Conservation (phyloP, 2,329 filamentous ascomycete species). For the Erysiphe pisi region DNA sequence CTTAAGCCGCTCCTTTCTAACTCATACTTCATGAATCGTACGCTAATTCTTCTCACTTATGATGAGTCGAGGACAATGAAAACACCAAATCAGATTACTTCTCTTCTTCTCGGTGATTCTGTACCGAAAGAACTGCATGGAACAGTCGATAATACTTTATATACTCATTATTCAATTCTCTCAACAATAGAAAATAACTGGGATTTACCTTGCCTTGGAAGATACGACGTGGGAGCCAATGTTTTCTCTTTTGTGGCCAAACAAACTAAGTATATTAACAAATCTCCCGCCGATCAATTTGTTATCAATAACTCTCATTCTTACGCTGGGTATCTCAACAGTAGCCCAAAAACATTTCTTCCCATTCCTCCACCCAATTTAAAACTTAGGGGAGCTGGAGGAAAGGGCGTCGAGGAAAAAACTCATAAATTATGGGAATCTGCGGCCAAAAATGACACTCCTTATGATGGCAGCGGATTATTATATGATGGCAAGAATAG, state of each 20-base stretch:
- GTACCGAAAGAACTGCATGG: slow-evolving; percentile 42
- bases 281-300: slow-evolving; percentile 35
- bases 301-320: slow-evolving; percentile 41
- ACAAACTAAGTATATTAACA: slow-evolving; percentile 35
- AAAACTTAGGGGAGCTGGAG: slow-evolving; percentile 40
- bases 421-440: slow-evolving; percentile 37
- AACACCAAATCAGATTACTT: slow-evolving; percentile 45
- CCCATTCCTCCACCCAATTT: slow-evolving; percentile 40
- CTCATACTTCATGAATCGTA: slow-evolving; percentile 44
- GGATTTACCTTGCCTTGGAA: slow-evolving; percentile 40
- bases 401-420: slow-evolving; percentile 37
- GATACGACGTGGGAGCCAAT: slow-evolving; percentile 40
- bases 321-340: slow-evolving; percentile 40
- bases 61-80: slow-evolving; percentile 48
- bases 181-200: slow-evolving; percentile 41
- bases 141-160: slow-evolving; percentile 44
- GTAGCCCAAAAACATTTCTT: slow-evolving; percentile 35
- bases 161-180: slow-evolving; percentile 42
- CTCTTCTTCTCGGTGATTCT: slow-evolving; percentile 47
- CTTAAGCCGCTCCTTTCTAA: slow-evolving; percentile 45
- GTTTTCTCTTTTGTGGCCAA: slow-evolving; percentile 36
- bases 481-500: slow-evolving; percentile 40
- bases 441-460: slow-evolving; percentile 35
- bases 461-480: slow-evolving; percentile 42
- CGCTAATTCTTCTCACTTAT: slow-evolving; percentile 48